Percentiles rank a stretch among this genome's conserved stretches.
These are phyloP conservation scores for Diplogelasinospora grovesii DNA, from an alignment of 495 filamentous ascomycete genomes.

Conservation along the genomic window DNA sequence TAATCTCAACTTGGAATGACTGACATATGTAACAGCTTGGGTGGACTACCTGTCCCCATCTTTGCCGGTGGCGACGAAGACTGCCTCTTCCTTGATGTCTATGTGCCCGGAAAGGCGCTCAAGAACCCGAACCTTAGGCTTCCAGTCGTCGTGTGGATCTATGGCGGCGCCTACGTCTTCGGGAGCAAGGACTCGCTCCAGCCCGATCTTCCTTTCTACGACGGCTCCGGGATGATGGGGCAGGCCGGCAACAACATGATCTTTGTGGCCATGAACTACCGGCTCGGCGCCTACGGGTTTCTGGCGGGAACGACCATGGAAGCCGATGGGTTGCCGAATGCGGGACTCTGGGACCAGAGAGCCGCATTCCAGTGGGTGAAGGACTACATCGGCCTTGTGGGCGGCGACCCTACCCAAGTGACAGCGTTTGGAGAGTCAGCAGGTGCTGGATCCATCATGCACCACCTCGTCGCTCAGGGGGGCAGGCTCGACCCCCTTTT, in stretches of 20 bases:
- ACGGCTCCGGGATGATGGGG: slow-evolving; percentile 38
- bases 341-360: slow-evolving; percentile 44
- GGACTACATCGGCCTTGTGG: slow-evolving; percentile 57
- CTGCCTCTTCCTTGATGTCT: slow-evolving; percentile 47
- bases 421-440: slow-evolving; percentile 67
- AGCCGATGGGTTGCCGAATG: slow-evolving; percentile 39
- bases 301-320: slow-evolving; percentile 47
- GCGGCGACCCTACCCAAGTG: slow-evolving; percentile 54
- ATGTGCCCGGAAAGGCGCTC: slow-evolving; percentile 21
- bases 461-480: slow-evolving; percentile 57
- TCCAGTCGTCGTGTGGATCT: slow-evolving; percentile 56
- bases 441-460: slow-evolving; percentile 57
- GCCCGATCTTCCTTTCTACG: slow-evolving; percentile 25
- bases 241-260: slow-evolving; percentile 42
- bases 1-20: not conserved
- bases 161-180: slow-evolving; percentile 51
- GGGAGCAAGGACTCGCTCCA: slow-evolving; percentile 43
- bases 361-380: slow-evolving; percentile 60
- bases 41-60: slow-evolving; percentile 29
- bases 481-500: slow-evolving; percentile 44
- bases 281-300: slow-evolving; percentile 50
- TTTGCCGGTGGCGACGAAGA: slow-evolving; percentile 41
- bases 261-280: slow-evolving; percentile 58
- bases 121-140: slow-evolving; percentile 15
- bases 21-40: slow-evolving; percentile 14